These are phyloP conservation scores for Cryptosporidium ubiquitum DNA, from an alignment of 169 alveolate genomes.

Conservation along the genomic window DNA sequence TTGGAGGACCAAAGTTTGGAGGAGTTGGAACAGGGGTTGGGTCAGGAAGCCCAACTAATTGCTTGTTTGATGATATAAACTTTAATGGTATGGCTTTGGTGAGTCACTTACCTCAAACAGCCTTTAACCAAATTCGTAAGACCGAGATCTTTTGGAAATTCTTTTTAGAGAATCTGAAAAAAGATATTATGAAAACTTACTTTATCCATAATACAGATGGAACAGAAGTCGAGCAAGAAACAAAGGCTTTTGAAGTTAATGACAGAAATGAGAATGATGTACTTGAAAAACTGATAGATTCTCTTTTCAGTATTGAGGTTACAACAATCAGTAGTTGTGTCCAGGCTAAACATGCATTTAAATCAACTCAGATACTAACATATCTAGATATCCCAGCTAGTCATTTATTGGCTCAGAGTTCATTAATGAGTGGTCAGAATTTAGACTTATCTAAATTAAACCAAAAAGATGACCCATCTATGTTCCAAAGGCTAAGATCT, in stretches of 20 bases:
- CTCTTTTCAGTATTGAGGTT: conserved; percentile 26
- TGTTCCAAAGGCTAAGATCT: not conserved
- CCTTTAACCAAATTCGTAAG: conserved; percentile 32
- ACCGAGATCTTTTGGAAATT: conserved; percentile 54
- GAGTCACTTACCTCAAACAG: conserved; percentile 1
- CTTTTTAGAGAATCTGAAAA: conserved; percentile 18
- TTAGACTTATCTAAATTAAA: not conserved
- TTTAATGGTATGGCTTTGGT: not conserved
- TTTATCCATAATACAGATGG: not conserved
- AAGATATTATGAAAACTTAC: not conserved
- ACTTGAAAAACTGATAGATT: not conserved
- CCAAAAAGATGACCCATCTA: not conserved
- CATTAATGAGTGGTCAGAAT: not conserved
- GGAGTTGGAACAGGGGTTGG: not conserved
- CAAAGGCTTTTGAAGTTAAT: not conserved
- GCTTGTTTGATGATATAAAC: not conserved
- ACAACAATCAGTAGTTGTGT: conserved; percentile 49
- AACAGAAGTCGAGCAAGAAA: not conserved
- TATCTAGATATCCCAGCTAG: not conserved
- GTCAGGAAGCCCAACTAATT: not conserved
- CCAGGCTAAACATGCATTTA: conserved; percentile 19
- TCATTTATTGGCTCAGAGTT: not conserved
- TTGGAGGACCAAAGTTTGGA: not conserved
- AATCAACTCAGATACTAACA: not conserved
- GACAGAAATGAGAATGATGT: not conserved